A percentile compares a stretch with the other conserved stretches of the same genome.
These are phyloP conservation scores for Colletotrichum eleusines DNA, from an alignment of 2,329 filamentous ascomycete species.

Conservation along the genomic window DNA sequence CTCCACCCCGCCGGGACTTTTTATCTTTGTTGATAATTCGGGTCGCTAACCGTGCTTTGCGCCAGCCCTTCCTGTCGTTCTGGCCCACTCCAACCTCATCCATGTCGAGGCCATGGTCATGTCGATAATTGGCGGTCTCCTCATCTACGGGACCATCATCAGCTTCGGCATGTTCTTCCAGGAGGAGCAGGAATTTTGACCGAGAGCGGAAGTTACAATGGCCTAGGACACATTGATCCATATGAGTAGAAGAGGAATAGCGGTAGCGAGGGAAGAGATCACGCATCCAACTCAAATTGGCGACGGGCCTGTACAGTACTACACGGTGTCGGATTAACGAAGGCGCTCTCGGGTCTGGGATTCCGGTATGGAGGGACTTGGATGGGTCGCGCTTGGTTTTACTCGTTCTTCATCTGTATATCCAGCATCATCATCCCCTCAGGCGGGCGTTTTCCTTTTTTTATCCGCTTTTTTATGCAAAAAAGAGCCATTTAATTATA, in stretches of 20 bases:
- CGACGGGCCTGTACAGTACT: slow-evolving; percentile 39
- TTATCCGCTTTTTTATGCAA: slow-evolving; percentile 12
- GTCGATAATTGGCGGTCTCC: slow-evolving; percentile 89
- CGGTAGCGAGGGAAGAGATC: not conserved
- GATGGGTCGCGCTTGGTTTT: slow-evolving; percentile 23
- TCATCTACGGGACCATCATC: slow-evolving; percentile 99
- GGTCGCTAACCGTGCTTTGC: slow-evolving; percentile 25
- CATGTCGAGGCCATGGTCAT: slow-evolving; percentile 89
- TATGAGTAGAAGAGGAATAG: slow-evolving; percentile 7
- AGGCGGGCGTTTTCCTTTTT: slow-evolving; percentile 37
- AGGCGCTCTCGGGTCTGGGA: slow-evolving; percentile 29
- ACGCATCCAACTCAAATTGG: slow-evolving; percentile 15
- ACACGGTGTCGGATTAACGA: slow-evolving; percentile 19
- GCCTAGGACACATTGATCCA: slow-evolving; percentile 1
- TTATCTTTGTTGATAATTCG: not conserved
- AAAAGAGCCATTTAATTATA: slow-evolving; percentile 24
- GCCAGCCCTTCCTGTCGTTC: slow-evolving; percentile 84
- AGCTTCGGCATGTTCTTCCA: slow-evolving; percentile 99
- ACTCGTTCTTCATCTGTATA: slow-evolving; percentile 32
- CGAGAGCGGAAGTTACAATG: not conserved
- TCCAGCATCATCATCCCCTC: slow-evolving; percentile 40
- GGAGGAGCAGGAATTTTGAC: slow-evolving; percentile 94
- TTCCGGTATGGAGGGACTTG: slow-evolving; percentile 17
- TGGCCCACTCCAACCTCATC: slow-evolving; percentile 90
- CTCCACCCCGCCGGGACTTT: not conserved